A percentile compares a stretch with the other conserved stretches of the same genome.
These are phyloP conservation scores for Gynostemma pentaphyllum DNA, from an alignment of 306 rosid genomes.

Conservation along the genomic window DNA sequence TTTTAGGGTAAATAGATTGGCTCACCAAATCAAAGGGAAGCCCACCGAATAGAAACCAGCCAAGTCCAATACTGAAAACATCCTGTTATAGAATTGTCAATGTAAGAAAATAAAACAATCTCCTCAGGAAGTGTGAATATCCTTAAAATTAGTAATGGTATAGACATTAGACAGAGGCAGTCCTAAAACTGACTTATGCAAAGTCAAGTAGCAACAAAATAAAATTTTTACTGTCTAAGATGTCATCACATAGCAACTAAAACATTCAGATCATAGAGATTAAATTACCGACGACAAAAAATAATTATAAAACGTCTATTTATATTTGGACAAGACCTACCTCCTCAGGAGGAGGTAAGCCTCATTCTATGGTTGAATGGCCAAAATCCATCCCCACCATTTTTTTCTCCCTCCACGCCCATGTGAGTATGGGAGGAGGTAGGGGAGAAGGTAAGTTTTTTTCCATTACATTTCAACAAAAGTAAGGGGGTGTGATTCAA, in stretches of 20 bases:
- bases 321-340: too few species aligned
- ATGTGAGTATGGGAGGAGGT: too few species aligned
- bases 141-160: neutral
- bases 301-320: too few species aligned
- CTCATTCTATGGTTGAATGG: too few species aligned
- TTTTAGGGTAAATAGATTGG: neutral
- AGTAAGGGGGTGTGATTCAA: neutral
- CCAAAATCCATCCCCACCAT: too few species aligned
- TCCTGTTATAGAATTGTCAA: conserved; percentile 21
- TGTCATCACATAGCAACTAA: neutral
- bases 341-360: too few species aligned
- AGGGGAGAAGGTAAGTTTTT: too few species aligned
- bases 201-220: neutral
- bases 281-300: neutral
- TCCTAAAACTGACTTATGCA: neutral
- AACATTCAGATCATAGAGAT: neutral
- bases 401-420: too few species aligned
- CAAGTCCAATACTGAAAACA: conserved; percentile 38
- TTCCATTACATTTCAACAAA: too few species aligned
- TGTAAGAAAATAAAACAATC: neutral
- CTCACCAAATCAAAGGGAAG: conserved; percentile 49
- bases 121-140: neutral
- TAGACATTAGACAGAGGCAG: neutral
- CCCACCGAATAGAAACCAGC: conserved; percentile 50
- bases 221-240: too few species aligned